These are phyloP conservation scores for Aureobasidium sp. DNA, from an alignment of 2,329 filamentous ascomycete species.

Conservation along the genomic window DNA sequence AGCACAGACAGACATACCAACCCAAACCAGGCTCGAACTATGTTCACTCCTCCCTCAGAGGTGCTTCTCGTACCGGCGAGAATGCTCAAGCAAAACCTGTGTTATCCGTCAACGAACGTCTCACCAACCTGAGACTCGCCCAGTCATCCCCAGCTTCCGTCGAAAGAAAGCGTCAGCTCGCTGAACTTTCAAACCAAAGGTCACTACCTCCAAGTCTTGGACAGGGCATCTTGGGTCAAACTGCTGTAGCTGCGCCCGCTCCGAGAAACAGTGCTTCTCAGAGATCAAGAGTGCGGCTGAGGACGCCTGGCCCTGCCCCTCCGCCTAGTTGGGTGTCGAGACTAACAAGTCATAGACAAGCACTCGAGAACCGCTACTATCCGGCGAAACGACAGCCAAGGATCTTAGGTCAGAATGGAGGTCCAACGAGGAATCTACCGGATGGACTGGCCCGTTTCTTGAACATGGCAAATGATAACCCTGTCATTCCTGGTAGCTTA, in stretches of 20 bases:
- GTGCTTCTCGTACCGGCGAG: conserved; percentile 18
- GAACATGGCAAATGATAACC: conserved; percentile 17
- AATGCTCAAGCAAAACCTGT: conserved; percentile 19
- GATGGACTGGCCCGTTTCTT: conserved; percentile 22
- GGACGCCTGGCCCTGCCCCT: conserved; percentile 37
- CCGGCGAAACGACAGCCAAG: background rate
- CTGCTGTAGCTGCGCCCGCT: conserved; percentile 38
- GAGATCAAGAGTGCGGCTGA: conserved; percentile 26
- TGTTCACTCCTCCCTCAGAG: conserved; percentile 29
- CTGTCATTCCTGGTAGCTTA: conserved; percentile 32
- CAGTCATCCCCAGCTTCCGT: conserved; percentile 31
- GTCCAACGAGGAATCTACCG: conserved; percentile 21
- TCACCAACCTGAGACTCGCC: conserved; percentile 38
- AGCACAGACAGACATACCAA: conserved; percentile 36
- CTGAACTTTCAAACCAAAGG: conserved; percentile 32
- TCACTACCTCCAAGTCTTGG: conserved; percentile 39
- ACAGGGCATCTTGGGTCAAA: conserved; percentile 34
- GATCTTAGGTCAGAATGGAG: conserved; percentile 15
- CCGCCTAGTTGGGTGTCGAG: conserved; percentile 37
- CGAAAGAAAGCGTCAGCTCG: conserved; percentile 36
- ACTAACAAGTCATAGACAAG: conserved; percentile 18
- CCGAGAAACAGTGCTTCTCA: conserved; percentile 31
- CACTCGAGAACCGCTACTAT: background rate
- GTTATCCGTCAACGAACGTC: conserved; percentile 38
- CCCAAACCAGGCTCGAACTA: conserved; percentile 30